These are phyloP conservation scores for Taphrina flavorubra DNA, from an alignment of 1,139 yeast species.

Conservation along the genomic window DNA sequence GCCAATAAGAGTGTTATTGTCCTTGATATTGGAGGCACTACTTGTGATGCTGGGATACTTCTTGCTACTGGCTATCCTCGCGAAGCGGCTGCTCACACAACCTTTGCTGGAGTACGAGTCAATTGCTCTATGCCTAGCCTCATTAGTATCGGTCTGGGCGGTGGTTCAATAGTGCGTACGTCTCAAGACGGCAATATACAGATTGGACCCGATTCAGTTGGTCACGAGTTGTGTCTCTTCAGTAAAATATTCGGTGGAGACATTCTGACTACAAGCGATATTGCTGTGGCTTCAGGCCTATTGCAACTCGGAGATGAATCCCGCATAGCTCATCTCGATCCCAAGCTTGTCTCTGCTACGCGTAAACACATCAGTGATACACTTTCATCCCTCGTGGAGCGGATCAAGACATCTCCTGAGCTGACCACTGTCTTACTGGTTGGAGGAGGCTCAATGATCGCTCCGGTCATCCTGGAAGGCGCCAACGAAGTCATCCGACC, in stretches of 20 bases:
- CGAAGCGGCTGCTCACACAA: slow-evolving; percentile 54
- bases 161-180: slow-evolving; percentile 55
- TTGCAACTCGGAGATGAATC: slow-evolving; percentile 48
- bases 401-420: slow-evolving; percentile 56
- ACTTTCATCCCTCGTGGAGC: slow-evolving; percentile 54
- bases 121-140: slow-evolving; percentile 58
- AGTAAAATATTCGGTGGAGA: slow-evolving; percentile 55
- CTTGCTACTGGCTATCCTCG: slow-evolving; percentile 56
- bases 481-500: slow-evolving; percentile 56
- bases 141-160: slow-evolving; percentile 57
- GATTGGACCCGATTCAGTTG: slow-evolving; percentile 57
- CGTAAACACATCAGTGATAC: slow-evolving; percentile 49
- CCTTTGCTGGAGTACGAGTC: slow-evolving; percentile 56
- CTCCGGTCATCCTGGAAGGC: slow-evolving; percentile 54
- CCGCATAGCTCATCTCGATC: slow-evolving; percentile 46
- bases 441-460: slow-evolving; percentile 58
- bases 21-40: slow-evolving; percentile 58
- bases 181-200: slow-evolving; percentile 48
- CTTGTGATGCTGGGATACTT: slow-evolving; percentile 57
- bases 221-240: slow-evolving; percentile 51
- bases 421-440: slow-evolving; percentile 56
- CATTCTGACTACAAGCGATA: slow-evolving; percentile 53
- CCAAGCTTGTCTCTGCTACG: slow-evolving; percentile 46
- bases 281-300: slow-evolving; percentile 50
- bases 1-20: slow-evolving; percentile 52